Evolutionary conservation across 352 stramenopile species (phyloP).

Genomic region (Elongisporangium undulatum): DNA sequence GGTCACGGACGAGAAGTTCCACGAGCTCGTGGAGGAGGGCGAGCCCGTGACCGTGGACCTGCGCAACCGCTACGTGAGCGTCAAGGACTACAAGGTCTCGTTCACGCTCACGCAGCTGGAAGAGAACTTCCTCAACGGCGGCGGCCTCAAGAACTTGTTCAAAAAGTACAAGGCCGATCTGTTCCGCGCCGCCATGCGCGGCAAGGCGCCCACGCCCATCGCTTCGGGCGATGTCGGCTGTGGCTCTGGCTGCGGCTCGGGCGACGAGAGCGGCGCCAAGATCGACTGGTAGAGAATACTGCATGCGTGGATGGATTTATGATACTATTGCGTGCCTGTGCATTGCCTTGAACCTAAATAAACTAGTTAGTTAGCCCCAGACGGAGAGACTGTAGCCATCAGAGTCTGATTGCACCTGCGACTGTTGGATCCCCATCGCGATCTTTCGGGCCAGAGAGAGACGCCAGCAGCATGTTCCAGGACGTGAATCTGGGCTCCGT

Average conservation of each 20-base stretch:
- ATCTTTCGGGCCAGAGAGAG: not conserved
- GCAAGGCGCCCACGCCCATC: constrained; percentile 59
- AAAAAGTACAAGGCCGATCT: constrained; percentile 83
- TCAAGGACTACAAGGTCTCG: constrained; percentile 50
- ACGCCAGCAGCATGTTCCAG: constrained; percentile 40
- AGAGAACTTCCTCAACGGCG: constrained; percentile 76
- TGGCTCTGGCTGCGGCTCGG: constrained; percentile 9
- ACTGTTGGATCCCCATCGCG: not conserved
- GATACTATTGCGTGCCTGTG: not conserved
- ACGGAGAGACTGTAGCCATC: not conserved
- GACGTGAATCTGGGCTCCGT: constrained; percentile 43
- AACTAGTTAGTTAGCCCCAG: not conserved
- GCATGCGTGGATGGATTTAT: not conserved
- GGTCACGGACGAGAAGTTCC: constrained; percentile 77
- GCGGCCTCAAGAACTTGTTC: constrained; percentile 71
- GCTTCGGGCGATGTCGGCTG: constrained; percentile 56
- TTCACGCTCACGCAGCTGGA: constrained; percentile 78
- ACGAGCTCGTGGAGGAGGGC: constrained; percentile 62
- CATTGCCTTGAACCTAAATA: not conserved
- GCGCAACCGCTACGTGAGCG: constrained; percentile 56
- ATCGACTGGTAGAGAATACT: not conserved
- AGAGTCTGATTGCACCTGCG: too few species aligned
- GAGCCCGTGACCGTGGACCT: constrained; percentile 69
- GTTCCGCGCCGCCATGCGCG: constrained; percentile 72
- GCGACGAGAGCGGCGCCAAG: not conserved